phyloP scores from a whole-genome alignment of 768 basidiomycete species.

The Boletus eberwhitei region DNA sequence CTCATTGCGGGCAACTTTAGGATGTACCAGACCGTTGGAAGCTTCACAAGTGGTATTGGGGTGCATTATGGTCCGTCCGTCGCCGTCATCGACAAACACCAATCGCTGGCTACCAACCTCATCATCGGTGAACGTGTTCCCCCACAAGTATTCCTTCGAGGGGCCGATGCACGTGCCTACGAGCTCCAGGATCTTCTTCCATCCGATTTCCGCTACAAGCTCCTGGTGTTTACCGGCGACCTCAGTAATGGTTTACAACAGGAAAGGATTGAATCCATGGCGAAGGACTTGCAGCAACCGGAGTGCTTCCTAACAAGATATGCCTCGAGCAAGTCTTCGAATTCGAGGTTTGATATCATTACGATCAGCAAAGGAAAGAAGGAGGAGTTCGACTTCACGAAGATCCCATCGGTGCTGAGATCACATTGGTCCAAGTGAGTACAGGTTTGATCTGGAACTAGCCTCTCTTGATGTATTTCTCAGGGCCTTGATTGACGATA shows the following conservation, averaged over 20 bases:
- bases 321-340: conserved; percentile 19
- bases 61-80: conserved; percentile 46
- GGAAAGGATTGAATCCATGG: conserved; percentile 25
- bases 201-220: conserved; percentile 46
- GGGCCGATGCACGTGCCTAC: conserved; percentile 42
- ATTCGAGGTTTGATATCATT: conserved; percentile 31
- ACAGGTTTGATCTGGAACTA: neutral
- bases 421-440: conserved; percentile 43
- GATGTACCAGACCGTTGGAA: conserved; percentile 42
- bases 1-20: conserved; percentile 22
- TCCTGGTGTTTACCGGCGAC: conserved; percentile 46
- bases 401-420: conserved; percentile 32
- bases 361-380: conserved; percentile 32
- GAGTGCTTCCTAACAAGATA: conserved; percentile 28
- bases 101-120: conserved; percentile 38
- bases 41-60: conserved; percentile 46
- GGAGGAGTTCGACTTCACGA: conserved; percentile 27
- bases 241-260: conserved; percentile 18
- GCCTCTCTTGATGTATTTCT: neutral
- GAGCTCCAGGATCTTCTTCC: conserved; percentile 51
- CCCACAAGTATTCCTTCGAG: conserved; percentile 45
- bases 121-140: conserved; percentile 48
- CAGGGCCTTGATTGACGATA: conserved; percentile 62
- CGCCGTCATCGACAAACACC: conserved; percentile 32
- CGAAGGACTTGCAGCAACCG: conserved; percentile 23